These are phyloP conservation scores for Solanum hybrid DNA, from an alignment of 305 asterid species.

Conservation along the genomic window DNA sequence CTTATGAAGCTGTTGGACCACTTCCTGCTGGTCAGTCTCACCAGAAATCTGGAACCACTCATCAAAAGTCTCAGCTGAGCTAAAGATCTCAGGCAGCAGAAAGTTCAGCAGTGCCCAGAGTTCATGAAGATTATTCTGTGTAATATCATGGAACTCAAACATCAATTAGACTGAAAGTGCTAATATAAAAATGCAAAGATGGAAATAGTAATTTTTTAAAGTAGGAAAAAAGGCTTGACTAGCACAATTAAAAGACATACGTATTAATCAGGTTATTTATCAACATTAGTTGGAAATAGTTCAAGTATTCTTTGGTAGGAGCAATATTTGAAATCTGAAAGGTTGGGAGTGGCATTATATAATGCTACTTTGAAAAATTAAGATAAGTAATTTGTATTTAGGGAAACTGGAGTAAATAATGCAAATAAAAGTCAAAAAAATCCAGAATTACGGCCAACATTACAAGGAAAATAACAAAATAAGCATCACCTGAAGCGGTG, in stretches of 20 bases:
- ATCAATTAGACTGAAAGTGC: not conserved
- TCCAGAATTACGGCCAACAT: not conserved
- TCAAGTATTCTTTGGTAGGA: not conserved
- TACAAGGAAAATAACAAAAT: not conserved
- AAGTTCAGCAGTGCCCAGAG: conserved; percentile 98
- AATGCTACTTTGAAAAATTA: not conserved
- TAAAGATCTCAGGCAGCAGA: conserved; percentile 95
- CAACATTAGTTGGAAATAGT: not conserved
- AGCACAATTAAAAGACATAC: not conserved
- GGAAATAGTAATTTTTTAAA: not conserved
- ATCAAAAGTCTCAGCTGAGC: conserved; percentile 98
- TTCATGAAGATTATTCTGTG: conserved; percentile 99
- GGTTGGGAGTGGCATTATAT: not conserved
- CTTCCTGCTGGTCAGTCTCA: conserved; percentile 97
- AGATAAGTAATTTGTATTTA: not conserved
- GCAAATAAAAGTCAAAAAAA: not conserved
- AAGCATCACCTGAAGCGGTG: conserved; percentile 85
- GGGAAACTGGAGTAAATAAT: not conserved
- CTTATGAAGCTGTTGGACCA: conserved; percentile 99
- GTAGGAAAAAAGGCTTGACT: conserved; percentile 4
- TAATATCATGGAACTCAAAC: not conserved
- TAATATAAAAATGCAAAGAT: not conserved
- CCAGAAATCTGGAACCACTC: conserved; percentile 99
- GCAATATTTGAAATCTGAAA: not conserved
- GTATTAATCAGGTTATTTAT: not conserved